A percentile compares a stretch with the other conserved stretches of the same genome.
Conservation (phyloP, 345 rosid species). For the Eucalyptus rudis region DNA sequence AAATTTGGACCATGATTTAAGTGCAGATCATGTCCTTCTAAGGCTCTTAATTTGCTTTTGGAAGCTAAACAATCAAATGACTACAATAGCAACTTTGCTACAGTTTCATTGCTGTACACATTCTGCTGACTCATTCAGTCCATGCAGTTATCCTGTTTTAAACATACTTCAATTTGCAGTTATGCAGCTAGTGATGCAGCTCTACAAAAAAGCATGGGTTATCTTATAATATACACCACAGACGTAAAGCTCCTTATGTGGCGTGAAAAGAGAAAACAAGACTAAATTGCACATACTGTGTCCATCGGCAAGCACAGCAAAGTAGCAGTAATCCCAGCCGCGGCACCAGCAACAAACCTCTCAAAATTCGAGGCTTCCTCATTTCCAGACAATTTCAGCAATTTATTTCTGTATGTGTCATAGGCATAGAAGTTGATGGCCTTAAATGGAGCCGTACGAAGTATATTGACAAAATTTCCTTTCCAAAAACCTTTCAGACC, state of each 20-base stretch:
- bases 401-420: slow-evolving; percentile 65
- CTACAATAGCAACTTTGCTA: background rate
- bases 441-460: slow-evolving; percentile 92
- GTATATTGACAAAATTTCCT: slow-evolving; percentile 85
- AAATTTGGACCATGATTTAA: background rate
- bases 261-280: background rate
- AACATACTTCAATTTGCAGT: background rate
- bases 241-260: background rate
- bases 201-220: background rate
- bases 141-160: background rate
- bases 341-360: slow-evolving; percentile 89
- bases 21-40: background rate
- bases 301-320: slow-evolving; percentile 89
- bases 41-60: background rate
- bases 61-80: background rate
- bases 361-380: slow-evolving; percentile 74
- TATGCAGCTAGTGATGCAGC: background rate
- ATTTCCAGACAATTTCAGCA: slow-evolving; percentile 48
- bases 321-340: slow-evolving; percentile 90
- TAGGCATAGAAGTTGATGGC: slow-evolving; percentile 88
- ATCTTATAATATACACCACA: background rate
- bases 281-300: slow-evolving; percentile 45
- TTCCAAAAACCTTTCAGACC: slow-evolving; percentile 91
- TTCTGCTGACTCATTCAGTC: background rate
- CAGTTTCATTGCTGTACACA: background rate